Evolutionary conservation across 805 yeast species (phyloP).

Genomic region (Metschnikowia colocasiae): DNA sequence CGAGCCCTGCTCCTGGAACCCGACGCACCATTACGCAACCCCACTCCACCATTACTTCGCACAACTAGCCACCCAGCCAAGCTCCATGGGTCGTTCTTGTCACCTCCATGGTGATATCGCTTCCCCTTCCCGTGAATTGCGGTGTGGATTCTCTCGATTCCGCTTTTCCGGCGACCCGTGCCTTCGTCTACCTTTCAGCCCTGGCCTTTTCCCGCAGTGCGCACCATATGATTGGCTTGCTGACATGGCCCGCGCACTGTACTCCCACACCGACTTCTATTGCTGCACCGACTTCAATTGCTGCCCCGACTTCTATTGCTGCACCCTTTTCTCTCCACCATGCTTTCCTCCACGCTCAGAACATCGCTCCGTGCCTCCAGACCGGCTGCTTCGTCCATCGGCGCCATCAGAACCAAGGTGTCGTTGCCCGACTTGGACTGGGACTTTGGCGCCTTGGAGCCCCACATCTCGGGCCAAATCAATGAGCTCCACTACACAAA

Average conservation of each 20-base stretch:
- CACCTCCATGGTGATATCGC: too few relatives aligned
- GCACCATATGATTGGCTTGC: conserved; percentile 2
- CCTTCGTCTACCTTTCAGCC: too few relatives aligned
- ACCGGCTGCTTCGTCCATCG: conserved; percentile 14
- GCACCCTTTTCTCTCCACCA: conserved; percentile 2
- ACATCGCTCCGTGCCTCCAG: conserved; percentile 13
- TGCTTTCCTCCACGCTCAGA: conserved; percentile 19
- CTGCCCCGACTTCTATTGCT: neutral
- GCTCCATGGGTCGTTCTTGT: too few relatives aligned
- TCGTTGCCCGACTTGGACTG: conserved; percentile 45
- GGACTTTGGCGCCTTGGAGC: conserved; percentile 47
- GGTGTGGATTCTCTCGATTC: too few relatives aligned
- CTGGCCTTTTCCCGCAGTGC: neutral
- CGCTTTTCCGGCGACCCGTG: too few relatives aligned
- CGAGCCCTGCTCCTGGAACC: too few relatives aligned
- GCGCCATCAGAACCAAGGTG: conserved; percentile 21
- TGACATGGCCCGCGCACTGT: neutral
- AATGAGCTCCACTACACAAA: conserved; percentile 47
- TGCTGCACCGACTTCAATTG: neutral
- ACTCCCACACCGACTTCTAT: neutral
- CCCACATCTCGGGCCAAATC: conserved; percentile 44
- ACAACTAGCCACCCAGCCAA: too few relatives aligned
- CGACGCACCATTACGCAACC: too few relatives aligned
- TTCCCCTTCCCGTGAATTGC: too few relatives aligned
- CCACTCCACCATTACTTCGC: too few relatives aligned